Base-by-base conservation (phyloP, 2,329 filamentous ascomycete species). In the Epichloe typhina region DNA sequence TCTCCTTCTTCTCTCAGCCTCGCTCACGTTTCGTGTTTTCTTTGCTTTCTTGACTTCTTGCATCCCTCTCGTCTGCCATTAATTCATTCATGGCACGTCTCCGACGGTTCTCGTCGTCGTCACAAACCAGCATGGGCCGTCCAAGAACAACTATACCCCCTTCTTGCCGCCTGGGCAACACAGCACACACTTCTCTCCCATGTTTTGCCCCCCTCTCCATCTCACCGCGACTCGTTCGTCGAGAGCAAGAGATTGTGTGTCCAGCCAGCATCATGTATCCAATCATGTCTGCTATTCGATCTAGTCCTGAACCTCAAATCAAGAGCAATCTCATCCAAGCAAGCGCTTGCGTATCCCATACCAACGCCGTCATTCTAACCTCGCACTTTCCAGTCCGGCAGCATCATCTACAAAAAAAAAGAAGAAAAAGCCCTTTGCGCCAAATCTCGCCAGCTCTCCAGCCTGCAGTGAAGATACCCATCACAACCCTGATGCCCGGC, bases 401-500 rank as follows among this genome's bases (percentile, higher is more conserved):
- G n/a, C 31, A 23, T 36, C 19, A 37, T 13, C 17, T 19, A 21
- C 2, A 5, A 37, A 15, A 40, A 26, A 5, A 15, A 13, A 37
- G 17, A 36, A 40, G 1, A 12, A 37, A 37, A 5, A n/a, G 11
- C 5, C 9, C 19, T 8, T 13, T 11, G 11, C n/a, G 11, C 11
- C n/a, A 8, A 15, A n/a, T 13, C 4, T 8, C 3, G 15, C 19
- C n/a, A 23, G 13, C 11, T 3, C 13, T 8, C 7, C 13, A 15
- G 21, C 19, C 51, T 52, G 51, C 51, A 23, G 19, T 52, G 51
- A 52, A 36, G 51, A 52, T 12, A 47, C 5, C 42, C 43, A 42
- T 43, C 50, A 49, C 50, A 47, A 21, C 43, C 42, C 15, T 12
- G 49, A 50, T 40, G 43, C 36, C 19, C 37, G 12, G 26, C 38